Conservation (phyloP, 106 monocot genomes). For the Acorus calamus region DNA sequence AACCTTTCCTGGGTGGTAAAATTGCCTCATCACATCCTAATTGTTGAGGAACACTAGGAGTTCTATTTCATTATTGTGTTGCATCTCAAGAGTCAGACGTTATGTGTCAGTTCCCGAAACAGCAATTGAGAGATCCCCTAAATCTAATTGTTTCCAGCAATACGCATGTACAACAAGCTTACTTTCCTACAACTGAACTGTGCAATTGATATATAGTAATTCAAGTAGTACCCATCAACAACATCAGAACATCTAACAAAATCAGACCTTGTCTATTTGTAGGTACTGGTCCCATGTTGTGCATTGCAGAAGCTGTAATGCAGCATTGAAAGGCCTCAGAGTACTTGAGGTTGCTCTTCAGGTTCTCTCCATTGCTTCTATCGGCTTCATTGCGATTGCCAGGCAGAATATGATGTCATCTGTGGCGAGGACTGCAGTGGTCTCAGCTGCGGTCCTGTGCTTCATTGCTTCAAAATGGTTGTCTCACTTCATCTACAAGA, state of each 20-base stretch:
- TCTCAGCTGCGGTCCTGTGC: conserved; percentile 47
- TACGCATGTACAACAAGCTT: too few species aligned
- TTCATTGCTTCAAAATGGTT: conserved; percentile 70
- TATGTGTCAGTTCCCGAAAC: too few species aligned
- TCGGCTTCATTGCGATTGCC: conserved; percentile 51
- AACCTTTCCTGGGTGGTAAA: too few species aligned
- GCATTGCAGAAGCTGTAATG: conserved; percentile 72
- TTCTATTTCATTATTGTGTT: too few species aligned
- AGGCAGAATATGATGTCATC: conserved; percentile 36
- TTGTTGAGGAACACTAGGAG: too few species aligned
- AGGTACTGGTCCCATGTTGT: conserved; percentile 84
- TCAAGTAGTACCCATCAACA: not conserved
- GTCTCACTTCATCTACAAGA: conserved; percentile 70
- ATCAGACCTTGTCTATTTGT: not conserved
- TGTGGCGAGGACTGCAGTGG: conserved; percentile 29
- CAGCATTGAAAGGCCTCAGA: conserved; percentile 49
- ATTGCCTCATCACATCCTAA: too few species aligned
- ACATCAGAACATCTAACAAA: not conserved
- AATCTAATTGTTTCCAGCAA: too few species aligned
- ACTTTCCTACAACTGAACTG: too few species aligned
- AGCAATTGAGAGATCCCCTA: too few species aligned
- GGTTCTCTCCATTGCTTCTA: conserved; percentile 37
- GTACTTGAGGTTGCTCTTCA: conserved; percentile 57
- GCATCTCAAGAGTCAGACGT: too few species aligned
- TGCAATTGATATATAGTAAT: too few species aligned